Base-by-base conservation (phyloP, 2,329 filamentous ascomycete species). In the Ustilaginoidea virens region DNA sequence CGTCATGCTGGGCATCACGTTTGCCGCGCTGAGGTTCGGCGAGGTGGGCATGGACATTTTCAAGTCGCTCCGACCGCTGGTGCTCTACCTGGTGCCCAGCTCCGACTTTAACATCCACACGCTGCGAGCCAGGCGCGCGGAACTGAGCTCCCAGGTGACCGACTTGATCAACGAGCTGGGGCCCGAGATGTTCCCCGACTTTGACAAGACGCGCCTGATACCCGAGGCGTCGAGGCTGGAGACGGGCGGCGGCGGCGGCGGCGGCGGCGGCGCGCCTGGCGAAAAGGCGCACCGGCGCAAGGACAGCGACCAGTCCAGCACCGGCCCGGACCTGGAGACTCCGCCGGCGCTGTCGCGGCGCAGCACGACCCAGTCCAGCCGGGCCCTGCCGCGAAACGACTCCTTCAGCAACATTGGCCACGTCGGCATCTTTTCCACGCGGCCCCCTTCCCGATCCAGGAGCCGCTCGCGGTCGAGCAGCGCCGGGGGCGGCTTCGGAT, bases 21-120 rank as follows among this genome's bases (percentile, higher is more conserved):
- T 92, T 51, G 86, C 85, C 4, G 83, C 90, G 5, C 73, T 98
- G 29, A 78, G 90, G 8, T 92, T 96, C 40, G 90, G 90, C 26
- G 90, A 98, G 56, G 78, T 92, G n/a, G 90, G 87, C 29, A 94
- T 98, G 85, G 90, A 98, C 48, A 94, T 98, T 32, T 62, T 90
- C 58, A 98, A 96, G 56, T 96, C 87, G 0, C 67, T 98, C 11
- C 73, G 83, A 7, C 90, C 90, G 5, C 69, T 98, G 7, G 62
- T 92, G 25, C 64, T 94, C 19, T 90, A 81, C 39, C 66, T 96
- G 44, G 79, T 80, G 43, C 90, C 90, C 2, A 74, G 74, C 4
- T 87, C 81, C 2, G 78, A 74, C 49, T 92, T 86, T 56, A 82
- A 79, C 33, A 71, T 98, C 27, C 70, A 81, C 37, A 78, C 77